Evolutionary conservation across 2,329 filamentous ascomycete genomes (phyloP).

Genomic region (Colletotrichum aenigma): DNA sequence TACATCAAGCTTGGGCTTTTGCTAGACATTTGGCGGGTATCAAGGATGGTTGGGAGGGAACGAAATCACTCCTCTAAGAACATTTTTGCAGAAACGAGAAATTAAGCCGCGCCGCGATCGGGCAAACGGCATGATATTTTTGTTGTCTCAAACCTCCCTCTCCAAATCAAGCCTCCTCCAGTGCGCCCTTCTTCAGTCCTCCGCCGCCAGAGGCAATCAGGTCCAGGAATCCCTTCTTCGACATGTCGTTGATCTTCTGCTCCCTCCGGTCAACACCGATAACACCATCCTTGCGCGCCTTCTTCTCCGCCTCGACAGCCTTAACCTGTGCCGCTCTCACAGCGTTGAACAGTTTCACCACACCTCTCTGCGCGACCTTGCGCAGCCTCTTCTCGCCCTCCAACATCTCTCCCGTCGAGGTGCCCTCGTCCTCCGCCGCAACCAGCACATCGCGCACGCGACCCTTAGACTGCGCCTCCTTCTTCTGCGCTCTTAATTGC

Average conservation of each 20-base stretch:
- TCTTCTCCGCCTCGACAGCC: constrained; percentile 76
- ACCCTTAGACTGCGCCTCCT: constrained; percentile 80
- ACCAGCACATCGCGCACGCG: constrained; percentile 85
- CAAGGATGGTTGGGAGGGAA: constrained; percentile 23
- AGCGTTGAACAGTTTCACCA: constrained; percentile 95
- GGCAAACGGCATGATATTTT: constrained; percentile 5
- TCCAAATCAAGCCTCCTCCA: constrained; percentile 57
- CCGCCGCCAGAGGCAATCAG: constrained; percentile 75
- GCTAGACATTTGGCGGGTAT: constrained; percentile 22
- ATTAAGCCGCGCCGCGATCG: not conserved
- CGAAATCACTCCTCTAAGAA: constrained; percentile 26
- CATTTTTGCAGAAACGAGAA: not conserved
- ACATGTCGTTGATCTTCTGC: constrained; percentile 93
- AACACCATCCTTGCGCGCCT: constrained; percentile 72
- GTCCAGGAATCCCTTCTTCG: constrained; percentile 94
- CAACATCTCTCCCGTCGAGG: constrained; percentile 58
- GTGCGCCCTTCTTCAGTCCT: constrained; percentile 59
- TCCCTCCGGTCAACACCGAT: constrained; percentile 81
- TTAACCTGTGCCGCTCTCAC: constrained; percentile 92
- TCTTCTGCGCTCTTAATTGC: constrained; percentile 82
- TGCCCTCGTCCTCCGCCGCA: constrained; percentile 46
- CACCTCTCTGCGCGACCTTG: constrained; percentile 90
- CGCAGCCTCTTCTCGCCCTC: constrained; percentile 81
- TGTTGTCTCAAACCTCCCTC: not conserved
- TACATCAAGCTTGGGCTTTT: constrained; percentile 15